Base-by-base conservation (phyloP, 768 basidiomycete genomes). In the Russula foetens region DNA sequence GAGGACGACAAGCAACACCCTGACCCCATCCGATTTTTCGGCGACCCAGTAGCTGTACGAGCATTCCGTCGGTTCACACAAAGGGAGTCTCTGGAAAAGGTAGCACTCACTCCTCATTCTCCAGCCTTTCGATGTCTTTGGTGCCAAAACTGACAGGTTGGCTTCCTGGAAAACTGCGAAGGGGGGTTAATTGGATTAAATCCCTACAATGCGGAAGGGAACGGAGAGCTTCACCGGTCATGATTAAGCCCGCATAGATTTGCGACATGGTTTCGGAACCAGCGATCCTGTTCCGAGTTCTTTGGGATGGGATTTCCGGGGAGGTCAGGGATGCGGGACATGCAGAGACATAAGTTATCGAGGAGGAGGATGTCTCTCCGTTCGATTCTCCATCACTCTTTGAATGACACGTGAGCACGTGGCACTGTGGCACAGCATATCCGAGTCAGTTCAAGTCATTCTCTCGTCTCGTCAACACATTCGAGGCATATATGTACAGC, bases 21-120 rank as follows among this genome's bases (percentile, higher is more conserved):
- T 84, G 53, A 99, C 71, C 14, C 97, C 97, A 70, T 98, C 97
- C 14, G 92, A 96, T 77, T 98, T 98, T 77, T 99, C 97, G 75
- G 94, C 97, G 45, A 99, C 97, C 96, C 96, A 99, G 73, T 90
- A 99, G 70, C 95, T 98, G 70, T 8, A 44, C 19, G 44, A 48
- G 11, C 52, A 12, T 28, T 41, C 24, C n/a, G 38, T 26, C 26
- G 33, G 50, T 8, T 3, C 3, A 51, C 9, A 31, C 29, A 38
- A 5, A 44, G 3, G 24, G 21, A 8, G 41, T 26, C 26, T 23
- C 3, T 31, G 9, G n/a, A 47, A 38, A 3, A 62, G 33, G 12
- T 53, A 26, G 29, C 7, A 76, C 82, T 63, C 72, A 95, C 94
- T 98, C 92, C 76, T 88, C 82, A 19, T 74, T 75, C 73, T 96